A percentile compares a stretch with the other conserved stretches of the same genome.
phyloP scores from a whole-genome alignment of 208 protist species.

The Trypanosoma caninum region DNA sequence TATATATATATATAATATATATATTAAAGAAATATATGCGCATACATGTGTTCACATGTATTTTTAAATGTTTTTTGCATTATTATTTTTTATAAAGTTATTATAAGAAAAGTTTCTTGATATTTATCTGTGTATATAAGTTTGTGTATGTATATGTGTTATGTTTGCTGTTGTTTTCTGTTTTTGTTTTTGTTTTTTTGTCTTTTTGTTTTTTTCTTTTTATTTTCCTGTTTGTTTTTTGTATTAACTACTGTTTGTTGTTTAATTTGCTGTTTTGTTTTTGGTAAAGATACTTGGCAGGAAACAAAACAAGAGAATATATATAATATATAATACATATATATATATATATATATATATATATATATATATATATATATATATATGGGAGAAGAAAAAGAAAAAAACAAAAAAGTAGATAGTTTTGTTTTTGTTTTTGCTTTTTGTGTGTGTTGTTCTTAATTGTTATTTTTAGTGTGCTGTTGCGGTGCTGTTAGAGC shows the following conservation, averaged over 20 bases:
- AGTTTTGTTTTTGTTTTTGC: neutral
- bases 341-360: conserved; percentile 13
- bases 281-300: no score
- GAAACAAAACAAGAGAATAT: no score
- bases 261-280: no score
- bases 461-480: neutral
- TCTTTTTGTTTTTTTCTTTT: neutral
- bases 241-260: no score
- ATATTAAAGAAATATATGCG: no score
- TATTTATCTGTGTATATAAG: neutral
- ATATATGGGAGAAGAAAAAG: neutral
- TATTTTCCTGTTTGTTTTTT: neutral
- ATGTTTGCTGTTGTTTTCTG: neutral
- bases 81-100: no score
- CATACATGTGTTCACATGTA: no score
- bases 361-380: conserved; percentile 2
- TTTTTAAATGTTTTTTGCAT: no score
- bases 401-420: neutral
- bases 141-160: neutral
- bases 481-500: neutral
- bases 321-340: neutral
- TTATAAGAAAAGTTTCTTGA: no score
- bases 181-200: neutral
- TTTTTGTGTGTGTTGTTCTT: neutral
- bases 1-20: no score